phyloP scores from a whole-genome alignment of 1,284 basidiomycete genomes.

The Microbotryomycetes sp. region DNA sequence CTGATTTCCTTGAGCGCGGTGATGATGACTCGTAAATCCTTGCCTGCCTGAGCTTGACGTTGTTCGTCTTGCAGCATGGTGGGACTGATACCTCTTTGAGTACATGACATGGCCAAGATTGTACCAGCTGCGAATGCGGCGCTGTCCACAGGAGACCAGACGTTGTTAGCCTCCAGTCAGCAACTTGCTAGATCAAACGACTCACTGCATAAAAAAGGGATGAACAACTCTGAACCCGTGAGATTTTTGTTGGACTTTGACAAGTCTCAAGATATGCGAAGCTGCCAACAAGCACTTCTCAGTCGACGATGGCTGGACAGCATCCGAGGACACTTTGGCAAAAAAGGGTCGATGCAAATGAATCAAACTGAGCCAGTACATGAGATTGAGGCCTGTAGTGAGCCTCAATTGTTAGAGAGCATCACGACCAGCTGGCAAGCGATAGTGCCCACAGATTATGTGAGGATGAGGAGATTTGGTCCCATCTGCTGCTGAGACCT shows the following conservation, averaged over 20 bases:
- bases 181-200: not conserved
- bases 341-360: not conserved
- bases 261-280: not conserved
- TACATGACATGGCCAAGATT: not conserved
- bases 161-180: no score
- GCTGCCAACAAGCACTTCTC: not conserved
- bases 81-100: not conserved
- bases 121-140: not conserved
- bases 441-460: no score
- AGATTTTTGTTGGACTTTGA: not conserved
- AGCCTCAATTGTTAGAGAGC: no score
- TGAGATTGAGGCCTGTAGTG: not conserved
- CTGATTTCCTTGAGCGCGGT: not conserved
- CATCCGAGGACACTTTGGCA: not conserved
- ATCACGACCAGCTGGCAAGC: no score
- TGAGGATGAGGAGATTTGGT: not conserved
- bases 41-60: not conserved
- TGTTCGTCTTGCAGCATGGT: not conserved
- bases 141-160: no score
- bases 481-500: not conserved
- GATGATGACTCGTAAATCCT: not conserved
- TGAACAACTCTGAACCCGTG: not conserved
- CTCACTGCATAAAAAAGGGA: not conserved
- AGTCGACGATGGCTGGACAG: not conserved
- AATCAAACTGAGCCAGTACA: not conserved